phyloP scores from a whole-genome alignment of 768 basidiomycete genomes.

The Steccherinum ochraceum region DNA sequence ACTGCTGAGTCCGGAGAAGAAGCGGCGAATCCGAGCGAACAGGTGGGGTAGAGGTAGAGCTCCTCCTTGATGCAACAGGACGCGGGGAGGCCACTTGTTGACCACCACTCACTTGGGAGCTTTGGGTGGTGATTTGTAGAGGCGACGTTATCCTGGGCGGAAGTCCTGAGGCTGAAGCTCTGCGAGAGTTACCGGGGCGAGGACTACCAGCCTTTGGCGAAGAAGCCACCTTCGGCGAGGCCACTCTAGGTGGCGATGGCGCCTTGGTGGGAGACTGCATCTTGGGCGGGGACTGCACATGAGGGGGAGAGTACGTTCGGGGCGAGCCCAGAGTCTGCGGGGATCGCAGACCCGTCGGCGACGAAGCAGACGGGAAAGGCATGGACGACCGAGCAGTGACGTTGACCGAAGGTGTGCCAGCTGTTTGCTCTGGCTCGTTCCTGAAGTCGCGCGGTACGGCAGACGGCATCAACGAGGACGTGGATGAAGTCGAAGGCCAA shows the following conservation, averaged over 20 bases:
- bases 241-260: slow-evolving; percentile 8
- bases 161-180: slow-evolving; percentile 6
- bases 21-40: not conserved
- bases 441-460: slow-evolving; percentile 18
- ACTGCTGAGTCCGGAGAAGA: slow-evolving; percentile 10
- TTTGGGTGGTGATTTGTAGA: not conserved
- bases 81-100: slow-evolving; percentile 6
- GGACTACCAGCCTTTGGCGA: too few species aligned
- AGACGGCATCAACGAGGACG: slow-evolving; percentile 14
- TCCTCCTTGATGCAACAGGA: slow-evolving; percentile 1
- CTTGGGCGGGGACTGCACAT: slow-evolving; percentile 7
- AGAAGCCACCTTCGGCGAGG: slow-evolving; percentile 4
- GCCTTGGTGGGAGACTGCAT: slow-evolving; percentile 10
- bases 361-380: slow-evolving; percentile 23
- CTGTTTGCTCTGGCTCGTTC: slow-evolving; percentile 17
- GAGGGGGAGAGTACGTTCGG: slow-evolving; percentile 21
- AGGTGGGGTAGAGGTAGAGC: slow-evolving; percentile 8
- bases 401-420: slow-evolving; percentile 14
- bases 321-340: slow-evolving; percentile 22
- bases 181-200: slow-evolving; percentile 4
- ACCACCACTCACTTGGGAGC: slow-evolving; percentile 13
- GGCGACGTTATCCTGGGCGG: slow-evolving; percentile 17
- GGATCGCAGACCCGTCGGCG: slow-evolving; percentile 22
- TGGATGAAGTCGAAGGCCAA: slow-evolving; percentile 2
- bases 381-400: slow-evolving; percentile 9